phyloP scores from a whole-genome alignment of 805 yeast genomes.

The Zygosaccharomyces bisporus region DNA sequence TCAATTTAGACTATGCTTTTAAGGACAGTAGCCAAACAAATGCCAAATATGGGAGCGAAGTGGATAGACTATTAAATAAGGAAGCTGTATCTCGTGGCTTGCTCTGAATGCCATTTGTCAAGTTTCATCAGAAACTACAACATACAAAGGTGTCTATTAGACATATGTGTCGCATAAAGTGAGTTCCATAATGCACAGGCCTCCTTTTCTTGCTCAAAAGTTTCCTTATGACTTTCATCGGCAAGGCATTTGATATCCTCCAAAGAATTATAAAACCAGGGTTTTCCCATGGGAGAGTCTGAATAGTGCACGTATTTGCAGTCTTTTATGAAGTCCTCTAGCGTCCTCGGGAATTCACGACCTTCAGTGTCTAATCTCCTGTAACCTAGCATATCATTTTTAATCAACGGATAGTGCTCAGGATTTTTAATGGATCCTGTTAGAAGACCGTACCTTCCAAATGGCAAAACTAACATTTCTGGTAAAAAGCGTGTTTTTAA shows the following conservation, averaged over 20 bases:
- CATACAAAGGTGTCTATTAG: constrained; percentile 20
- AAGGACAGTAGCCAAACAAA: constrained; percentile 49
- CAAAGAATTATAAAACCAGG: constrained; percentile 45
- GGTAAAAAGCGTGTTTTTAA: constrained; percentile 25
- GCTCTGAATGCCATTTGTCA: constrained; percentile 5
- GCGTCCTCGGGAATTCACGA: constrained; percentile 11
- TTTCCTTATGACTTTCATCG: constrained; percentile 11
- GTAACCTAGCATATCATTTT: constrained; percentile 32
- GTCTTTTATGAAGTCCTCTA: constrained; percentile 30
- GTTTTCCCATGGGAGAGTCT: constrained; percentile 64
- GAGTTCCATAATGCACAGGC: constrained; percentile 30
- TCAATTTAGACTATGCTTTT: constrained; percentile 65
- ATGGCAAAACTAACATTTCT: constrained; percentile 32
- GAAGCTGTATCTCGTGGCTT: constrained; percentile 50
- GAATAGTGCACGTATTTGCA: constrained; percentile 57
- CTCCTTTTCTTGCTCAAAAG: constrained; percentile 13
- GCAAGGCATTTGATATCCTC: constrained; percentile 25
- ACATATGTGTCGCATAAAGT: constrained; percentile 20
- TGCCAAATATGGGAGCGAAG: constrained; percentile 72
- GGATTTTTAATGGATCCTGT: constrained; percentile 28
- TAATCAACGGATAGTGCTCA: constrained; percentile 24
- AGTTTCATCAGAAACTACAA: neutral
- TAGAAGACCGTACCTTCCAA: constrained; percentile 31
- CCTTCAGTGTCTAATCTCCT: constrained; percentile 22
- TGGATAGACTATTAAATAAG: constrained; percentile 67